These are phyloP conservation scores for Mycena haematopus DNA, from an alignment of 768 basidiomycete genomes.

Conservation along the genomic window DNA sequence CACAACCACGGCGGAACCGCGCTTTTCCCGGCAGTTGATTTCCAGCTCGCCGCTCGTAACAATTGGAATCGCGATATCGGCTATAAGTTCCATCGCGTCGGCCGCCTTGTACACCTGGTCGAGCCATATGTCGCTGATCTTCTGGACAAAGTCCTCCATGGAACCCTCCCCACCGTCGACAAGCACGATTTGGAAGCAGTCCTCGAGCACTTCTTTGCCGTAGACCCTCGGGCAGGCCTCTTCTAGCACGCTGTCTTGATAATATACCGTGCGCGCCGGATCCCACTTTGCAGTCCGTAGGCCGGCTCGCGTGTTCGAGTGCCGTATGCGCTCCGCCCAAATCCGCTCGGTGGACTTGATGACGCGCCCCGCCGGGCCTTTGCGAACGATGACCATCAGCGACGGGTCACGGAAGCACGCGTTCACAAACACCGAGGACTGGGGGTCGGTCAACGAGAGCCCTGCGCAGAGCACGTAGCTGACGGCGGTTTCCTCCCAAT, in stretches of 20 bases:
- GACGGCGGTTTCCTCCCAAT: conserved; percentile 39
- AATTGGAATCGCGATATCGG: conserved; percentile 30
- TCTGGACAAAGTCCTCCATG: conserved; percentile 38
- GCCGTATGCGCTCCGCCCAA: conserved; percentile 38
- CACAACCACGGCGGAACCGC: conserved; percentile 5
- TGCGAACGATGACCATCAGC: conserved; percentile 40
- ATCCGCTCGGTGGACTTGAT: conserved; percentile 34
- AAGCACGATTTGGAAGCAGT: conserved; percentile 40
- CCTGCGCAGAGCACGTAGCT: conserved; percentile 36
- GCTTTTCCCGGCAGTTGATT: conserved; percentile 17
- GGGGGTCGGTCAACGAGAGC: conserved; percentile 37
- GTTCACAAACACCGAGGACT: conserved; percentile 37
- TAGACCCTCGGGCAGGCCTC: conserved; percentile 33
- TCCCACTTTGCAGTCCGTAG: conserved; percentile 37
- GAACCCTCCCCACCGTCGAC: conserved; percentile 36
- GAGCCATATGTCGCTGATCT: conserved; percentile 37
- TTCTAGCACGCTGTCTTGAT: conserved; percentile 34
- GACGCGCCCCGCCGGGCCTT: conserved; percentile 35
- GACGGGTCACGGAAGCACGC: conserved; percentile 39
- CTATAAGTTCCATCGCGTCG: conserved; percentile 32
- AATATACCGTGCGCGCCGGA: conserved; percentile 25
- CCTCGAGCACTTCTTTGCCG: conserved; percentile 24
- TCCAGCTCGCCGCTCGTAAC: conserved; percentile 38
- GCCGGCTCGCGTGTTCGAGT: conserved; percentile 34
- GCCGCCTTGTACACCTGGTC: conserved; percentile 33